Evolutionary conservation across 257 asterid species (phyloP).

Genomic region (Solanum stenotomum): DNA sequence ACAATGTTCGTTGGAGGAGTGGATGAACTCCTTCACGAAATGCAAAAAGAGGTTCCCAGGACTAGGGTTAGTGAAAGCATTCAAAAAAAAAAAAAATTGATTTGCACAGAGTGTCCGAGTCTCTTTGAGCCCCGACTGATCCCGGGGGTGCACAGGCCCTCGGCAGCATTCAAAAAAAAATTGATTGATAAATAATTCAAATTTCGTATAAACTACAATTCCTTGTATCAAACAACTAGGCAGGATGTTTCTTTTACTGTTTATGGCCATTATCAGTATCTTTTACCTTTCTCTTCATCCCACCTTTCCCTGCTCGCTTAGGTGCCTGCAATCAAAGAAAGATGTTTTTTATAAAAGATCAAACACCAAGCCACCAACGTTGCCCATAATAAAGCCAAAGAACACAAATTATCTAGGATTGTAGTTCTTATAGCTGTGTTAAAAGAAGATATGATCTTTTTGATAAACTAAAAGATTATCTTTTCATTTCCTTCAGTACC

Average conservation of each 20-base stretch:
- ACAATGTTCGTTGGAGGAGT: background rate
- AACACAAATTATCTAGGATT: background rate
- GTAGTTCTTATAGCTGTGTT: background rate
- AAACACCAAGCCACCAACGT: background rate
- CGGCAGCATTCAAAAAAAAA: too few species aligned
- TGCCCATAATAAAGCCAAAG: background rate
- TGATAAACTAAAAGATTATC: background rate
- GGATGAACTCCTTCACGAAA: background rate
- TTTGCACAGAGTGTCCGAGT: too few species aligned
- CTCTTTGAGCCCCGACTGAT: too few species aligned
- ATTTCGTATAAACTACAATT: background rate
- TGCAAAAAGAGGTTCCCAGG: background rate
- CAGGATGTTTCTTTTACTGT: conserved; percentile 17
- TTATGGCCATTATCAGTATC: conserved; percentile 24
- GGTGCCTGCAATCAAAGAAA: conserved; percentile 37
- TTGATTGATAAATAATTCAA: background rate
- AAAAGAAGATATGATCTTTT: background rate
- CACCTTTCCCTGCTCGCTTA: conserved; percentile 36
- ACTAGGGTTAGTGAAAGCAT: background rate
- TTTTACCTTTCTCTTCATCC: conserved; percentile 54
- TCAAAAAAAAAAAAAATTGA: background rate
- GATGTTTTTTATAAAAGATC: background rate
- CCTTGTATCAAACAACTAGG: background rate
- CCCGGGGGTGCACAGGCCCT: too few species aligned
- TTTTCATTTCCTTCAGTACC: background rate